Percentiles rank a stretch among this genome's conserved stretches.
phyloP scores from a whole-genome alignment of 441 rosid genomes.

The Syzygium syzygioides region DNA sequence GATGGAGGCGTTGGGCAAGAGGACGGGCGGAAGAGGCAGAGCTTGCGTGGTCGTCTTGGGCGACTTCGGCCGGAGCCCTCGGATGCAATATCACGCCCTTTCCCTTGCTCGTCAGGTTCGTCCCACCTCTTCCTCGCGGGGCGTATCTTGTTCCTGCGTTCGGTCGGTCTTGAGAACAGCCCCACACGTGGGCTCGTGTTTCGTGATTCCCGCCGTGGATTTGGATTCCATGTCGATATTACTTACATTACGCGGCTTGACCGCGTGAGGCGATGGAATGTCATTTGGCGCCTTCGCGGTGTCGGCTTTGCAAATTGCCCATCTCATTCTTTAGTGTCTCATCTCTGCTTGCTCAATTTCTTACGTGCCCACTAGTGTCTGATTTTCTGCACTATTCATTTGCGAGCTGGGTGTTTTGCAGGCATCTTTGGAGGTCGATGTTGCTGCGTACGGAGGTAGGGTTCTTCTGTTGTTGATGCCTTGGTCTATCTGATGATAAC shows the following conservation, averaged over 20 bases:
- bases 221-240: not conserved
- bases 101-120: constrained; percentile 75
- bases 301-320: not conserved
- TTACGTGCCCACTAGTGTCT: not conserved
- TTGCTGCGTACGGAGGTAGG: constrained; percentile 89
- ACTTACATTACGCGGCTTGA: not conserved
- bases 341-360: not conserved
- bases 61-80: constrained; percentile 97
- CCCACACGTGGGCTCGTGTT: not conserved
- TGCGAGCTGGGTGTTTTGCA: constrained; percentile 20
- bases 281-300: not conserved
- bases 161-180: not conserved
- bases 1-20: not conserved
- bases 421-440: constrained; percentile 77
- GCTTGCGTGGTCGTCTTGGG: constrained; percentile 93
- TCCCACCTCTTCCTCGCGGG: not conserved
- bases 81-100: constrained; percentile 96
- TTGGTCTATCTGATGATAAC: not conserved
- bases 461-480: not conserved
- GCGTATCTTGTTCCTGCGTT: not conserved
- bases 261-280: not conserved
- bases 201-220: not conserved
- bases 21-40: constrained; percentile 58
- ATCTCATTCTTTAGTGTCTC: not conserved
- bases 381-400: not conserved